phyloP scores from a whole-genome alignment of 805 yeast genomes.

The Metschnikowia matae region DNA sequence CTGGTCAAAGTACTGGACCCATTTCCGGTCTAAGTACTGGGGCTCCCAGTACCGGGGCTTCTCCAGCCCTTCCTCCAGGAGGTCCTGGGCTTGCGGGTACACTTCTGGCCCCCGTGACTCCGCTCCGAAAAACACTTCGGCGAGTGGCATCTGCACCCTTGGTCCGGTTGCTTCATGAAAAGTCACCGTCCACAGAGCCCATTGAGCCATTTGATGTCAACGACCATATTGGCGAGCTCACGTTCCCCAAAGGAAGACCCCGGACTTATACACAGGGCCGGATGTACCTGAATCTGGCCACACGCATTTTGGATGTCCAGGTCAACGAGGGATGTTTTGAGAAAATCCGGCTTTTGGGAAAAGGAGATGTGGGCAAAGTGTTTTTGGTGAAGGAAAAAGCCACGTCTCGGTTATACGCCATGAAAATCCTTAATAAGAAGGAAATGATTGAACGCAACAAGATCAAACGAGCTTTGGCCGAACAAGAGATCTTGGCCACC shows the following conservation, averaged over 20 bases:
- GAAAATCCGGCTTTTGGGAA: conserved; percentile 84
- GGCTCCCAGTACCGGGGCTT: background rate
- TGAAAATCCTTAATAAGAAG: conserved; percentile 84
- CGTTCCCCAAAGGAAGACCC: conserved; percentile 30
- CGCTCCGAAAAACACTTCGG: conserved; percentile 46
- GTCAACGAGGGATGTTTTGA: conserved; percentile 88
- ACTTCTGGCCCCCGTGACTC: conserved; percentile 13
- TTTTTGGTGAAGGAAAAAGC: conserved; percentile 82
- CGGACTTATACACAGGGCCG: conserved; percentile 45
- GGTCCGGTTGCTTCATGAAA: conserved; percentile 34
- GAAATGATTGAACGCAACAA: conserved; percentile 96
- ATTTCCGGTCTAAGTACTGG: no score
- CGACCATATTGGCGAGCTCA: conserved; percentile 44
- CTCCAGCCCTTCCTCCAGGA: background rate
- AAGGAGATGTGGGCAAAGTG: conserved; percentile 97
- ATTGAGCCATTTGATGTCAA: conserved; percentile 39
- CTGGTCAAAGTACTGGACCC: no score
- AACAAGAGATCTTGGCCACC: conserved; percentile 93
- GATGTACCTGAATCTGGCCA: conserved; percentile 70
- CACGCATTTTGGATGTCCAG: conserved; percentile 68
- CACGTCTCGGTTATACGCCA: conserved; percentile 75
- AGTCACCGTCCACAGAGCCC: conserved; percentile 11
- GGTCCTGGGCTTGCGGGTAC: no score
- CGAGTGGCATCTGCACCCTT: conserved; percentile 86
- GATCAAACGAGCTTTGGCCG: conserved; percentile 91